Evolutionary conservation across 2,329 filamentous ascomycete species (phyloP), one percentile per base, ranked within the genome.

Genomic region (Fusarium sp.): DNA sequence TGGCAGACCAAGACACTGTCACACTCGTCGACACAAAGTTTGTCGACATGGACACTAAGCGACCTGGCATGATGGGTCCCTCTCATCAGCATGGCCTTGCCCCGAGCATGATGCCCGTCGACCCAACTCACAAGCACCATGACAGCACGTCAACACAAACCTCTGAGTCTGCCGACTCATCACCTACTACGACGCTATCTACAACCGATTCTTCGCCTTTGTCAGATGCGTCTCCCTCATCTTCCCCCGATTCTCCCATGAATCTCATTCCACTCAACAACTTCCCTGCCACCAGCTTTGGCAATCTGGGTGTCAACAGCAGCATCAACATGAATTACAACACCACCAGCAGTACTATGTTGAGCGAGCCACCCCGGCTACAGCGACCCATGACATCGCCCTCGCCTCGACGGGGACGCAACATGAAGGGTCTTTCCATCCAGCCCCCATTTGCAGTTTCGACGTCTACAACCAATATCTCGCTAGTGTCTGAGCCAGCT

Each of bases 101-200:
- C 57, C 77, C 83, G 47, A 77, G 79, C 60, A 76, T 81, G 54
- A 74, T 87, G 55, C 77, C 82, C 32, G 76, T 82, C 6, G 84
- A 87, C 72, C 77, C 83, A 66, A 83, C 83, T 69, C 92, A 94
- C 80, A 89, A 91, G 76, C 91, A 93, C 78, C 87, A 90, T 77
- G 88, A 93, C 77, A 94, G 91, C 81, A 91, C 89, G n/a, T 94
- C 91, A 10, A 93, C 92, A 4, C 91, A 92, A 69, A 87, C 87
- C 57, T 93, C 92, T 18, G 93, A 93, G 70, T 98, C 96, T 2
- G 93, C 93, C 44, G 94, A 97, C 76, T 97, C 95, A 24, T 98
- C 95, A 11, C 96, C 96, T 2, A 98, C 95, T 10, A 98, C 94
- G 6, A 97, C 95, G 4, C 88, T 96, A 52, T 97, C 94, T 8